Evolutionary conservation across 176 grass and related monocot species (phyloP), one percentile per base, ranked within the genome.

Genomic region (Carex kokanica): DNA sequence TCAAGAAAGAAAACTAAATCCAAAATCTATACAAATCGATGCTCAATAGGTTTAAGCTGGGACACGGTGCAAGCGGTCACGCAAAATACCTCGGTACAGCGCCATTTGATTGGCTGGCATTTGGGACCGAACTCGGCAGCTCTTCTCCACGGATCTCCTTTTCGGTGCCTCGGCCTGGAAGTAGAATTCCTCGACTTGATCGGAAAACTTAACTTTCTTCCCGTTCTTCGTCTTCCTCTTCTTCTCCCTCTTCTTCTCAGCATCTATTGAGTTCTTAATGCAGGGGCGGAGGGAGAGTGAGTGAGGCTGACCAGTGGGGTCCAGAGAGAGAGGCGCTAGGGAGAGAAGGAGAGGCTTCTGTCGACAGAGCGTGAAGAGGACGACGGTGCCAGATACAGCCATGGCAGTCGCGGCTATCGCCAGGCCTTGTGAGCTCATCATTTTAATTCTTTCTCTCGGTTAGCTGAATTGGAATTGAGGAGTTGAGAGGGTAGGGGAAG

Each of bases 31-130:
- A 56, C 73, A 78, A 78, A 56, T 77, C 23, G 49, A 1, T 20
- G 40, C 4, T 80, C 86, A 97, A 68, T 97, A 94, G 78, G 88
- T 87, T 69, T 79, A 97, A 72, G 94, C 31, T 1, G 73, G 73
- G 78, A 88, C 29, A 72, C 94, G 88, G 79, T 91, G 91, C 77
- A 93, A 62, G 62, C 94, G 90, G 71, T 81, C 88, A 32, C 90
- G 94, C 64, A 97, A 90, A 74, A 97, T 97, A 82, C 92, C 92
- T 17, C 89, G 89, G 87, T 94, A 97, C 54, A 97, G 88, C 83
- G 92, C 94, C 88, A 86, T 90, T 78, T 92, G 80, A 73, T 97
- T 97, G 41, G 92, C 94, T 60, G 94, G 94, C 94, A 97, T 94
- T 64, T 74, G 82, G 9, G 75, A 81, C 86, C 57, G 72, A 27